A percentile compares a stretch with the other conserved stretches of the same genome.
These are phyloP conservation scores for Dictyostelium citrinum DNA, from an alignment of 78 protist genomes.

Conservation along the genomic window DNA sequence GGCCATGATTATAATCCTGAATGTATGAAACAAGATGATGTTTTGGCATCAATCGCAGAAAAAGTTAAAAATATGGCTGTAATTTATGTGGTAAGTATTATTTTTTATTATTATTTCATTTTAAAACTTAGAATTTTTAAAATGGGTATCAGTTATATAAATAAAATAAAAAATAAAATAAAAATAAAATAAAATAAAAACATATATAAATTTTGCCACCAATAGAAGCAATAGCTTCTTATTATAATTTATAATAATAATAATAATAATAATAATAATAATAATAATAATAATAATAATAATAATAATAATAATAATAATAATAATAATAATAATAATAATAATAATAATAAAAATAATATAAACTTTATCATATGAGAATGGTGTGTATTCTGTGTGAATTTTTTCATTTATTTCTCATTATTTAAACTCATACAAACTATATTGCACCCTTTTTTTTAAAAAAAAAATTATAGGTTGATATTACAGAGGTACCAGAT, in stretches of 20 bases:
- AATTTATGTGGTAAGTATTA: constrained; percentile 85
- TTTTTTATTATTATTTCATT: neutral
- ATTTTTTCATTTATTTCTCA: neutral
- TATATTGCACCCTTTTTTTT: no score
- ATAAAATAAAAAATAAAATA: neutral
- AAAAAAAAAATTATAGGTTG: constrained; percentile 81
- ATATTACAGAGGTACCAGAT: constrained; percentile 97
- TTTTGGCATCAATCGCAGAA: constrained; percentile 56
- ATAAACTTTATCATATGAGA: neutral
- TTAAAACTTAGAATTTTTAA: no score
- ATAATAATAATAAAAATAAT: no score
- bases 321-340: no score
- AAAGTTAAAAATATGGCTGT: constrained; percentile 88
- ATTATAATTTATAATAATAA: no score
- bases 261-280: no score
- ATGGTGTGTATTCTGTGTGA: neutral
- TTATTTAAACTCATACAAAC: neutral
- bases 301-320: no score
- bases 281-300: no score
- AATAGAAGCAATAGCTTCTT: no score
- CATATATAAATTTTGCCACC: no score
- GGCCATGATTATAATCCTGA: constrained; percentile 98
- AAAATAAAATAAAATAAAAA: neutral
- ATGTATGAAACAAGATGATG: constrained; percentile 92
- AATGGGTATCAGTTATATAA: neutral